These are phyloP conservation scores for Nakaseomyces nivariensis DNA, from an alignment of 1,139 yeast genomes.

Conservation along the genomic window DNA sequence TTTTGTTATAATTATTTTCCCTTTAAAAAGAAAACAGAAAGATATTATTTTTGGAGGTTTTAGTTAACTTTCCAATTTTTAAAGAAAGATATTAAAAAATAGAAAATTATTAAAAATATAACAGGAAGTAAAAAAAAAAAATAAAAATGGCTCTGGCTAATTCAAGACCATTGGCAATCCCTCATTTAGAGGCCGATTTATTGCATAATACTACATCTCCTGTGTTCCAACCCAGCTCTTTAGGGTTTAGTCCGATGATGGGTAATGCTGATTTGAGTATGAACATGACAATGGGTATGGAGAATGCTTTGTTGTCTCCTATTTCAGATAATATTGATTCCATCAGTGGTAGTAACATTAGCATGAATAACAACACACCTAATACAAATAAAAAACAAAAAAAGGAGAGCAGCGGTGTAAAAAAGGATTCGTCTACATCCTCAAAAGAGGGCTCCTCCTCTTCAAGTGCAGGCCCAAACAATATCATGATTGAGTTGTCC, in stretches of 20 bases:
- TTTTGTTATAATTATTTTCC: neutral
- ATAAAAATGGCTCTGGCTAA: conserved; percentile 29
- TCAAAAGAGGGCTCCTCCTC: conserved; percentile 24
- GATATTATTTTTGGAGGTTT: conserved; percentile 16
- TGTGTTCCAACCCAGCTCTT: conserved; percentile 23
- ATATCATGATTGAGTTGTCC: conserved; percentile 42
- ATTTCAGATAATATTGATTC: neutral
- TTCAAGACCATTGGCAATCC: conserved; percentile 27
- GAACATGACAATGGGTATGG: neutral
- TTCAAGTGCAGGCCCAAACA: conserved; percentile 1
- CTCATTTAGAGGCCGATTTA: conserved; percentile 25
- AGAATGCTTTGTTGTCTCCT: neutral
- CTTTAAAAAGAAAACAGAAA: too few species aligned
- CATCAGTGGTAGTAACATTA: neutral
- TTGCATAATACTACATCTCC: conserved; percentile 27
- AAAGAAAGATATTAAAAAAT: neutral
- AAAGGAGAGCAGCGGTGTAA: neutral
- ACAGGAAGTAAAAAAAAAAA: too few species aligned
- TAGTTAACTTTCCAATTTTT: conserved; percentile 19
- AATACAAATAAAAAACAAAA: neutral
- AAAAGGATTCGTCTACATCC: neutral
- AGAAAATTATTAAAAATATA: neutral
- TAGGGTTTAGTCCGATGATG: conserved; percentile 10
- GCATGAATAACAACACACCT: conserved; percentile 2
- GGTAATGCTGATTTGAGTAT: neutral